Percentiles rank a stretch among this genome's conserved stretches.
Conservation (phyloP, 2,329 filamentous ascomycete species). For the Fusarium siculi region DNA sequence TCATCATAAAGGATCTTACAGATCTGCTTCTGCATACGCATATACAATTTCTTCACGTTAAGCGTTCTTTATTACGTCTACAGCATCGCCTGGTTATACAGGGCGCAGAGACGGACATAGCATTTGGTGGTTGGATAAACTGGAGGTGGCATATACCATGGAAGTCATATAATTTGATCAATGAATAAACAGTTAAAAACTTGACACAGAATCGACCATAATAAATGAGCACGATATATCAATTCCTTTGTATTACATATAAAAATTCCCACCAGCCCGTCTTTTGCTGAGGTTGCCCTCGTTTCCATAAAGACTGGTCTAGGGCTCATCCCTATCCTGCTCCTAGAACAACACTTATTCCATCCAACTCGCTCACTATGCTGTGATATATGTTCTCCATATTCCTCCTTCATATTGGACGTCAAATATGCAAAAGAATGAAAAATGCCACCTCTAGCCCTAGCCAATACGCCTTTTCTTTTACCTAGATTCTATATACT, state of each 20-base stretch:
- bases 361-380: slow-evolving; percentile 14
- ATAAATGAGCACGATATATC: not conserved
- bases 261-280: slow-evolving; percentile 11
- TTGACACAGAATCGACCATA: not conserved
- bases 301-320: slow-evolving; percentile 22
- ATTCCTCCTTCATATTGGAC: not conserved
- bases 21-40: slow-evolving; percentile 1
- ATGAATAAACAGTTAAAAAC: slow-evolving; percentile 21
- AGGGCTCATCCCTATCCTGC: not conserved
- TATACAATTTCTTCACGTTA: slow-evolving; percentile 21
- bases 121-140: slow-evolving; percentile 2
- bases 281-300: slow-evolving; percentile 15
- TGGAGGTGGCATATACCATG: slow-evolving; percentile 27
- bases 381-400: slow-evolving; percentile 21
- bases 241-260: slow-evolving; percentile 41
- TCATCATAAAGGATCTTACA: not conserved
- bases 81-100: not conserved
- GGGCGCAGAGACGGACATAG: not conserved
- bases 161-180: slow-evolving; percentile 17
- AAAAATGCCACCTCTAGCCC: slow-evolving; percentile 24
- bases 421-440: slow-evolving; percentile 23
- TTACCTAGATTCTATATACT: slow-evolving; percentile 26
- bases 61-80: slow-evolving; percentile 34
- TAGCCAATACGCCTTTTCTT: slow-evolving; percentile 27
- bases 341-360: slow-evolving; percentile 6